Base-by-base conservation (phyloP, 2,329 filamentous ascomycete genomes). In the Colletotrichum incanum region DNA sequence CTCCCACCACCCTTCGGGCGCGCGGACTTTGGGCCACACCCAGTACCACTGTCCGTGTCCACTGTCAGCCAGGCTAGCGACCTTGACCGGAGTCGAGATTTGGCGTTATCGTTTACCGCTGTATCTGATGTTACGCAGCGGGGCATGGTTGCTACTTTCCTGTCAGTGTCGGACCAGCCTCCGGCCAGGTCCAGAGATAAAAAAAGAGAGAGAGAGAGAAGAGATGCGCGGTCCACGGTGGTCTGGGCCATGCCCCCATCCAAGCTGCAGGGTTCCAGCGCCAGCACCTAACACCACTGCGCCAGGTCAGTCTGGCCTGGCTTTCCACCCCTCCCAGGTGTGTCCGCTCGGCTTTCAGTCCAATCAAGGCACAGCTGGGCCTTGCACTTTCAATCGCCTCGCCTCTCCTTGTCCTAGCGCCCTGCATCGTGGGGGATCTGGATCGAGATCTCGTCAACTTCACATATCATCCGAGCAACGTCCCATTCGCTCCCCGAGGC, bases 341-440 rank as follows among this genome's bases (percentile, higher is more conserved):
- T 50, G 31, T 8, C 23, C 23, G 11, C 49, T 50, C 49, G 23
- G 14, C 26, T 31, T 52, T 31, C 28, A 34, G 23, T 39, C 41
- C 66, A 63, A 63, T 52, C 49, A 52, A 43, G 34, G 45, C 28
- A 34, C 23, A 28, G 41, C 18, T 23, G 23, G 37, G n/a, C 55
- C n/a, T 31, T 23, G 34, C 62, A 62, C 52, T 26, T 49, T 49
- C 65, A 43, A 39, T 59, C 47, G 23, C 31, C 49, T 52, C 16
- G 26, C 52, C 50, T 63, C 58, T 59, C 34, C 52, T 59, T 31
- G 52, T 59, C 47, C 45, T 65, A 54, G 54, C 54, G 70, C 58
- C 52, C 52, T 62, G 71, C 50, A 73, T 67, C 58, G 71, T 63
- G 61, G 67, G 63, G 71, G 58, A 71, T 73, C 62, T 47, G 47